Percentiles rank a stretch among this genome's conserved stretches.
phyloP scores from a whole-genome alignment of 331 rosid genomes.

The Erythrophleum ivorense region DNA sequence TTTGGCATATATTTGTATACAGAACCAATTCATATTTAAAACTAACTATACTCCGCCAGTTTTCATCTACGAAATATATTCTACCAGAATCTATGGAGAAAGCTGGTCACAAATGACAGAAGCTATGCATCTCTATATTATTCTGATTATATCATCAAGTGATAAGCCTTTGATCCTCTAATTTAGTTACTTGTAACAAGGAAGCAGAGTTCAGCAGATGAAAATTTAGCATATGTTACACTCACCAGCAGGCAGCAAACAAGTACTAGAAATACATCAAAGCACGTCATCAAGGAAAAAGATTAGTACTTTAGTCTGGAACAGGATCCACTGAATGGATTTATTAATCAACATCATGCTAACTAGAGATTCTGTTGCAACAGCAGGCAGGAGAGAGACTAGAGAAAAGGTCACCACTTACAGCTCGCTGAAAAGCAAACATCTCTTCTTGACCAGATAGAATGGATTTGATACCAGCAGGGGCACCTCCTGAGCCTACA shows the following conservation, averaged over 20 bases:
- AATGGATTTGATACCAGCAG: constrained; percentile 74
- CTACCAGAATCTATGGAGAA: background rate
- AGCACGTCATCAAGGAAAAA: constrained; percentile 11
- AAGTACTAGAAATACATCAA: constrained; percentile 13
- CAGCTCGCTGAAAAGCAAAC: constrained; percentile 96
- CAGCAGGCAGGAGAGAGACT: constrained; percentile 27
- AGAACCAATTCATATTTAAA: constrained; percentile 23
- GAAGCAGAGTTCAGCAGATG: background rate
- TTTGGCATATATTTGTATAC: background rate
- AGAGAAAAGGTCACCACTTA: constrained; percentile 51
- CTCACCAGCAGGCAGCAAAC: constrained; percentile 28
- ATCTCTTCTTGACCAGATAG: constrained; percentile 93
- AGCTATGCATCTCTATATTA: background rate
- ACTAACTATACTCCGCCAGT: background rate
- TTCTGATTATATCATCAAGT: constrained; percentile 9
- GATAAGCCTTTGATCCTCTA: background rate
- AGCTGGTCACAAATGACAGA: background rate
- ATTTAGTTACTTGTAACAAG: background rate
- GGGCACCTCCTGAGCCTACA: constrained; percentile 76
- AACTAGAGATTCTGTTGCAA: constrained; percentile 25
- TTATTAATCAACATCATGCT: constrained; percentile 23
- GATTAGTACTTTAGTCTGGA: constrained; percentile 23
- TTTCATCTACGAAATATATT: constrained; percentile 20
- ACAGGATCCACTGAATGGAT: constrained; percentile 25
- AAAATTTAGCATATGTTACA: constrained; percentile 21